phyloP scores from a whole-genome alignment of 257 asterid genomes.

The Solanum neorickii region DNA sequence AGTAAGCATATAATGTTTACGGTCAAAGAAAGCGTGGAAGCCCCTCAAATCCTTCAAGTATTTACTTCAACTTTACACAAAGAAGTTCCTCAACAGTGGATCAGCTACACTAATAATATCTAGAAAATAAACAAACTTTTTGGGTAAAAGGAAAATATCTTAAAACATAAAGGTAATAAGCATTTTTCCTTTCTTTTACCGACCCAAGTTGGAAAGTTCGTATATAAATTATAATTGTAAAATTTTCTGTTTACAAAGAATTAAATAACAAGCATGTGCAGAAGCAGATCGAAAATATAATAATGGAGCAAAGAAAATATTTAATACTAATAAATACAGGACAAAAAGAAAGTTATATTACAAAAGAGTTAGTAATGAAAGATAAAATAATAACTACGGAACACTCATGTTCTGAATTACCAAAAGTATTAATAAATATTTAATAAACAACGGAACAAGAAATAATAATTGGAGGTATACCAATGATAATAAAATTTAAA shows the following conservation, averaged over 20 bases:
- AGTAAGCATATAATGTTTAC: neutral
- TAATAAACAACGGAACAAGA: too few species aligned
- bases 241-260: neutral
- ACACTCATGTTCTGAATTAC: too few species aligned
- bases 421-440: too few species aligned
- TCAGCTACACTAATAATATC: neutral
- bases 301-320: accelerated
- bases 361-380: too few species aligned
- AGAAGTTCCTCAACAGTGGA: neutral
- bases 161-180: neutral
- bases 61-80: neutral
- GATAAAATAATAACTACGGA: too few species aligned
- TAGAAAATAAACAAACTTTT: neutral
- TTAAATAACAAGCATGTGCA: neutral
- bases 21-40: neutral
- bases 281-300: neutral
- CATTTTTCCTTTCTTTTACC: neutral
- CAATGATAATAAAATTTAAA: too few species aligned
- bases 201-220: neutral
- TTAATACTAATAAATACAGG: too few species aligned
- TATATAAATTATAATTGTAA: neutral
- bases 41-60: neutral
- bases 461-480: too few species aligned
- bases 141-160: neutral
- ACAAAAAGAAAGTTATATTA: too few species aligned